A percentile compares a stretch with the other conserved stretches of the same genome.
Conservation (phyloP, 2,329 filamentous ascomycete genomes). For the Epichloe sibirici region DNA sequence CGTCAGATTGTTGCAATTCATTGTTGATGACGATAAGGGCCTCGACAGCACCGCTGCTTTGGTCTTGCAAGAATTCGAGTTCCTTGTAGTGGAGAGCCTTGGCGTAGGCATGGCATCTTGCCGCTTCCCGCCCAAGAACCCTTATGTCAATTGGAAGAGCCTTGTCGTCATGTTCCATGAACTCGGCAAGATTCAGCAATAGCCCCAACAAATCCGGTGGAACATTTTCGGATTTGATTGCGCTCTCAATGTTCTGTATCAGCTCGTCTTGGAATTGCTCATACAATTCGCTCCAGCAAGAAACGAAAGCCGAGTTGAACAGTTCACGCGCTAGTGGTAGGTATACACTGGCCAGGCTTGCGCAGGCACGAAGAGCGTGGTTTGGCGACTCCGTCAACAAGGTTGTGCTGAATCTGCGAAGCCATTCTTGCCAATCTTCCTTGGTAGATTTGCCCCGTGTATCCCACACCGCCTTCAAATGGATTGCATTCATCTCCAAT, state of each 20-base stretch:
- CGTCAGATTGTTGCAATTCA: conserved; percentile 95
- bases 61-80: conserved; percentile 93
- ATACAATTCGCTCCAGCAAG: conserved; percentile 96
- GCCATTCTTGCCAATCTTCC: conserved; percentile 99
- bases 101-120: conserved; percentile 92
- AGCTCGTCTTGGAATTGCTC: conserved; percentile 95
- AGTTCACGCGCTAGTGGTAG: conserved; percentile 82
- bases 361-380: conserved; percentile 86
- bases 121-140: conserved; percentile 85
- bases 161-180: conserved; percentile 99
- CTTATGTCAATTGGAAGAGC: conserved; percentile 94
- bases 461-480: conserved; percentile 95
- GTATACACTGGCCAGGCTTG: conserved; percentile 80
- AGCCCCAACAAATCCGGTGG: conserved; percentile 91
- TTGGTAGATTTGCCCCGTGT: conserved; percentile 93
- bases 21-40: conserved; percentile 99
- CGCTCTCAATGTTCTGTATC: conserved; percentile 88
- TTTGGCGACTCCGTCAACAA: conserved; percentile 91
- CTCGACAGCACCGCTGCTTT: conserved; percentile 89
- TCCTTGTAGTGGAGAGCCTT: conserved; percentile 99
- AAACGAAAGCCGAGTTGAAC: conserved; percentile 98
- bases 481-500: conserved; percentile 91
- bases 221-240: conserved; percentile 89
- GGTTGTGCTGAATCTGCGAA: conserved; percentile 90
- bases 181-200: conserved; percentile 90